These are phyloP conservation scores for Scheffersomyces insectosa DNA, from an alignment of 1,139 yeast genomes.

Conservation along the genomic window DNA sequence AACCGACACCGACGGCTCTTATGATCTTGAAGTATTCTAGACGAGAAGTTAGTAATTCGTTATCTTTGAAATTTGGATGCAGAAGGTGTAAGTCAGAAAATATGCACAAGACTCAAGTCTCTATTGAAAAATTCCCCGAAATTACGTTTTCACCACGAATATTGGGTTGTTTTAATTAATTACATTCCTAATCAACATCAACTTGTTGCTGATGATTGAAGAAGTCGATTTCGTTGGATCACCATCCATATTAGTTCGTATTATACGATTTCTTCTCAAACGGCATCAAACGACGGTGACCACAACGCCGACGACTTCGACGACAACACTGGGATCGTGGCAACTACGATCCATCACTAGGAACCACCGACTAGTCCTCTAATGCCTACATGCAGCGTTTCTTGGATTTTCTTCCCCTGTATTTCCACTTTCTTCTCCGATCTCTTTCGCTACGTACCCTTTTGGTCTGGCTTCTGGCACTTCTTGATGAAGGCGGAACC, in stretches of 20 bases:
- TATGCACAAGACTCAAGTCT: neutral
- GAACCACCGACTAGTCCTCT: neutral
- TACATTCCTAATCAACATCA: no score
- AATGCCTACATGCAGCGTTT: no score
- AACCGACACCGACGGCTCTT: conserved; percentile 96
- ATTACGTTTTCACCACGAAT: neutral
- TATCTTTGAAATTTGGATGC: neutral
- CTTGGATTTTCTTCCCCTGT: no score
- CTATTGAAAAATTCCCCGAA: neutral
- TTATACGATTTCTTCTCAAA: no score
- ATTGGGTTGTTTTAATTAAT: neutral
- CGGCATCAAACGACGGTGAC: no score
- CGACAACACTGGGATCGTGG: neutral
- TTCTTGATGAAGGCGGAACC: conserved; percentile 85
- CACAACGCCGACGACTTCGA: no score
- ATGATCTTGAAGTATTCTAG: conserved; percentile 82
- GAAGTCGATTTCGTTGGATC: no score
- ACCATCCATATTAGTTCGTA: no score
- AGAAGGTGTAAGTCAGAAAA: neutral
- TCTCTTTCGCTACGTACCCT: conserved; percentile 50
- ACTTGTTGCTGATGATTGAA: neutral
- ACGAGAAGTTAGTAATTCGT: conserved; percentile 23
- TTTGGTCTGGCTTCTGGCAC: conserved; percentile 90
- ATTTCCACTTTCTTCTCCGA: neutral
- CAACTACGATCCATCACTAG: neutral